Evolutionary conservation across 352 stramenopile species (phyloP).

Genomic region (Pythium dissotocum): DNA sequence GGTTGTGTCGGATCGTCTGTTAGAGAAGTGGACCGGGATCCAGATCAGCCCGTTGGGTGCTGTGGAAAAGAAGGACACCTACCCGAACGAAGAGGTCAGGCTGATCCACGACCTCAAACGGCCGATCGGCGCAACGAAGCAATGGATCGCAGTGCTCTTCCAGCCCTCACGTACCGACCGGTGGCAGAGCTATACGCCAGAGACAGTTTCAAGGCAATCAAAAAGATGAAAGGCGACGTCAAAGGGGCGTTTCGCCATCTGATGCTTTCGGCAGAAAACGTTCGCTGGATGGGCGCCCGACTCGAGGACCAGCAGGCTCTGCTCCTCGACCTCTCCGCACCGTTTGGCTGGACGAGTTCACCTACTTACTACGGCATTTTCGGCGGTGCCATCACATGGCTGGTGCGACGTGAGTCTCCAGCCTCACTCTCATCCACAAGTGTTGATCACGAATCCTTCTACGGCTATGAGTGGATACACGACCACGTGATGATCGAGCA

Average conservation of each 20-base stretch:
- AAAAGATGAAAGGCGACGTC: conserved; percentile 7
- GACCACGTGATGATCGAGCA: conserved; percentile 30
- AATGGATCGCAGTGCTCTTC: no score
- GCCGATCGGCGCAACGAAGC: no score
- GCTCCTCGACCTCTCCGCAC: background rate
- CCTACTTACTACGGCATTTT: conserved; percentile 1
- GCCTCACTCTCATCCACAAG: background rate
- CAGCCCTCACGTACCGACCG: no score
- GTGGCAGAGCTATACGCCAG: no score
- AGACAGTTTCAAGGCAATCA: no score
- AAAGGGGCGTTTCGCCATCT: conserved; percentile 1
- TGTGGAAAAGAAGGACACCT: no score
- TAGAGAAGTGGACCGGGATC: no score
- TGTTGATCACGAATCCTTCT: conserved; percentile 12
- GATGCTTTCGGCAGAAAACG: background rate
- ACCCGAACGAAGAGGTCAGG: no score
- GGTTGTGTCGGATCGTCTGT: no score
- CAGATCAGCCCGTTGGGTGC: no score
- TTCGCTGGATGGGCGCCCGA: background rate
- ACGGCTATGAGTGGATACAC: conserved; percentile 29
- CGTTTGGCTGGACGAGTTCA: conserved; percentile 1
- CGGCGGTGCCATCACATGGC: conserved; percentile 1
- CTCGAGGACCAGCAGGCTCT: no score
- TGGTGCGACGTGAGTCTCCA: background rate
- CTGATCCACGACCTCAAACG: no score